Conservation (phyloP, 1,284 basidiomycete genomes). For the Pisolithus thermaeus region DNA sequence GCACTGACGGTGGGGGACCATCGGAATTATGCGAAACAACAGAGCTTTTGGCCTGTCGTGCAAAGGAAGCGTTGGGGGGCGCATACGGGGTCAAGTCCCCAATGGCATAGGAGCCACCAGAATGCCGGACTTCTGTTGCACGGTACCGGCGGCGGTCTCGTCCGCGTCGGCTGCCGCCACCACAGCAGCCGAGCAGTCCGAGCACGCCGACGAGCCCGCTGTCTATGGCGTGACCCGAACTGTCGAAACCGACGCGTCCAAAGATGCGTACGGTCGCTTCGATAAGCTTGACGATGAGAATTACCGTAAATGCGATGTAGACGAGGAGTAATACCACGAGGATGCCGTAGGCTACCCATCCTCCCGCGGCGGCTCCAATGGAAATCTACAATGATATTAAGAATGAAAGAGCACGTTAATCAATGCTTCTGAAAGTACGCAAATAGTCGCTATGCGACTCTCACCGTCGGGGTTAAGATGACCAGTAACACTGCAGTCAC, state of each 20-base stretch:
- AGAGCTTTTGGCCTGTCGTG: conserved; percentile 20
- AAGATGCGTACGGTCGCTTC: conserved; percentile 81
- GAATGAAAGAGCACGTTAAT: conserved; percentile 10
- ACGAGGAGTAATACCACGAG: conserved; percentile 83
- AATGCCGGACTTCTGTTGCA: conserved; percentile 18
- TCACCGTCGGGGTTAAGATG: conserved; percentile 81
- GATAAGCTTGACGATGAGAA: conserved; percentile 80
- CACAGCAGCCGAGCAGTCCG: conserved; percentile 69
- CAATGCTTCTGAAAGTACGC: conserved; percentile 5
- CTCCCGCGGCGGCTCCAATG: conserved; percentile 68
- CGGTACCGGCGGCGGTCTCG: conserved; percentile 22
- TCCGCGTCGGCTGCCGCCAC: conserved; percentile 41
- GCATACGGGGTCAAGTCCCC: conserved; percentile 40
- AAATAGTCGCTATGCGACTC: conserved; percentile 27
- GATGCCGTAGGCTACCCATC: conserved; percentile 93
- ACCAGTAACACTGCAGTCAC: conserved; percentile 86
- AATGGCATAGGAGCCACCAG: conserved; percentile 21
- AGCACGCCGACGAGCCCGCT: conserved; percentile 83
- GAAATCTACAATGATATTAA: conserved; percentile 51
- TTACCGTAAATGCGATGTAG: conserved; percentile 73
- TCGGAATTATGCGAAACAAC: conserved; percentile 38
- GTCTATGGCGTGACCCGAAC: conserved; percentile 73
- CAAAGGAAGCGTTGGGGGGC: conserved; percentile 31
- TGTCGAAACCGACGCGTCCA: conserved; percentile 80
- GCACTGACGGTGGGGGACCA: conserved; percentile 66